These are phyloP conservation scores for Saprolegnia diclina DNA, from an alignment of 352 stramenopile species.

Conservation along the genomic window DNA sequence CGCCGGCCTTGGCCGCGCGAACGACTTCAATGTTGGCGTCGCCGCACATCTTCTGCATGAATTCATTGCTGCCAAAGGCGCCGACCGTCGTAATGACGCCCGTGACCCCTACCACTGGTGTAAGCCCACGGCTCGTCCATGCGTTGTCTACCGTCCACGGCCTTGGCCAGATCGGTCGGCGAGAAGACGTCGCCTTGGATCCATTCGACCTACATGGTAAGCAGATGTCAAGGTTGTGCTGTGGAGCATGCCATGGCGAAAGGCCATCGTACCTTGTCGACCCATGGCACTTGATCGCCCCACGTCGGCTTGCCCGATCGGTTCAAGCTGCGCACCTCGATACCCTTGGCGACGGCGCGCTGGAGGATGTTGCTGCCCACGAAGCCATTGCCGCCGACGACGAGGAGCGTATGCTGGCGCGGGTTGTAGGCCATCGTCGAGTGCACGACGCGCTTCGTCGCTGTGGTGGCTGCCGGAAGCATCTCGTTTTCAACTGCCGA, in stretches of 20 bases:
- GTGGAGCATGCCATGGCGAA: constrained; percentile 22
- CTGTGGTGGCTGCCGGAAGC: neutral
- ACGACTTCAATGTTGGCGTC: constrained; percentile 81
- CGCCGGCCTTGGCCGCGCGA: constrained; percentile 62
- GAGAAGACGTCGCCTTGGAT: constrained; percentile 82
- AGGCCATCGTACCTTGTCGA: constrained; percentile 38
- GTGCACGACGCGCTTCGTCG: neutral
- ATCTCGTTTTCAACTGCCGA: neutral
- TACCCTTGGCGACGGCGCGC: constrained; percentile 79
- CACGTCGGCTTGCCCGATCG: constrained; percentile 73
- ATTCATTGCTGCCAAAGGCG: constrained; percentile 80
- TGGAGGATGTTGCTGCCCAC: constrained; percentile 88
- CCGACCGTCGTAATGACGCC: constrained; percentile 85
- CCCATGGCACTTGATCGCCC: constrained; percentile 62
- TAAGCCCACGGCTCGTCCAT: neutral
- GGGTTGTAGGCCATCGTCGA: constrained; percentile 31
- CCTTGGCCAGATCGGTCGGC: constrained; percentile 47
- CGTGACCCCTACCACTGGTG: constrained; percentile 38
- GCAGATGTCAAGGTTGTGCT: too few species aligned
- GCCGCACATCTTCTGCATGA: constrained; percentile 87
- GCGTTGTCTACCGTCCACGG: constrained; percentile 35
- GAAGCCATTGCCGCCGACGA: constrained; percentile 86
- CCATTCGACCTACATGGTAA: constrained; percentile 72
- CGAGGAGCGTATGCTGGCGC: constrained; percentile 69
- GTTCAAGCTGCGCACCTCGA: constrained; percentile 82